phyloP scores from a whole-genome alignment of 1,284 basidiomycete species.

The Ustanciosporium gigantosporum region DNA sequence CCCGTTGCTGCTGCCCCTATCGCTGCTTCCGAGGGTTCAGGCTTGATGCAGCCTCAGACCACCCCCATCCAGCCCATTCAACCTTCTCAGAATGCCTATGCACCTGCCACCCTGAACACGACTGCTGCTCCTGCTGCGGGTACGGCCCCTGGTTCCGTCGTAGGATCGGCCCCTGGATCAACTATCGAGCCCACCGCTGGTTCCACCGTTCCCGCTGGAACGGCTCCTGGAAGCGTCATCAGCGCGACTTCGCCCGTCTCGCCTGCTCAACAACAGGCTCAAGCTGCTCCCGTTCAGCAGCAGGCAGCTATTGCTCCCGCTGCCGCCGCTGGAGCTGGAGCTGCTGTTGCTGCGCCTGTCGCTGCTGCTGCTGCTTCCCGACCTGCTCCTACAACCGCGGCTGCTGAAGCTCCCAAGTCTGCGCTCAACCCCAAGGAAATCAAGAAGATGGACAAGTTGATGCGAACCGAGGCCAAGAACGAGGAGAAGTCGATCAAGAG shows the following conservation, averaged over 20 bases:
- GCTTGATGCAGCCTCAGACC: conserved; percentile 18
- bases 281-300: conserved; percentile 1
- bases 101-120: conserved; percentile 21
- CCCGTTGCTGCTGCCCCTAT: conserved; percentile 1
- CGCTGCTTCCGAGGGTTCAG: conserved; percentile 1
- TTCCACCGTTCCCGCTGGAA: conserved; percentile 5
- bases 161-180: conserved; percentile 4
- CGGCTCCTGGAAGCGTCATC: conserved; percentile 8
- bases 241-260: conserved; percentile 1
- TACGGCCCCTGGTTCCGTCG: too few species aligned
- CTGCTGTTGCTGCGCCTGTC: conserved; percentile 4
- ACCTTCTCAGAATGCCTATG: conserved; percentile 13
- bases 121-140: conserved; percentile 18
- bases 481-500: conserved; percentile 48
- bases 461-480: conserved; percentile 52
- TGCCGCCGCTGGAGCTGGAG: conserved; percentile 4
- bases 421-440: conserved; percentile 42
- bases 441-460: conserved; percentile 56
- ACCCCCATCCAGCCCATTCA: conserved; percentile 22
- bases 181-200: conserved; percentile 7
- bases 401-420: conserved; percentile 17
- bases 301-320: conserved; percentile 12
- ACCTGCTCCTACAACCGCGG: conserved; percentile 15
- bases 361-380: conserved; percentile 5
- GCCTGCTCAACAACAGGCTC: neutral